Evolutionary conservation across 2,329 filamentous ascomycete species (phyloP).

Genomic region (Fusarium sp.): DNA sequence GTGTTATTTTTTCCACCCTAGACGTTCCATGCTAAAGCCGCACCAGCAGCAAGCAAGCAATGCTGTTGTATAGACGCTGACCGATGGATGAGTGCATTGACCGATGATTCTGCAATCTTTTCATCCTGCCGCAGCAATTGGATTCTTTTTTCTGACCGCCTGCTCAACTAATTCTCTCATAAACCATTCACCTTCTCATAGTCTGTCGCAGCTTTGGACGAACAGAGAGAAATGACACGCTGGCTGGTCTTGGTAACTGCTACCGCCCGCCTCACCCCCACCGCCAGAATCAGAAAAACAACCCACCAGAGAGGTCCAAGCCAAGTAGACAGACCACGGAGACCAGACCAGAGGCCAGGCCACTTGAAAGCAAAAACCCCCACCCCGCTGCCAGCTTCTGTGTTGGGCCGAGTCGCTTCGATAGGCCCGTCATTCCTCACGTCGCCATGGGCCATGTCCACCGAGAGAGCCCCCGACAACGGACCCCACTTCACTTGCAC

Average conservation of each 20-base stretch:
- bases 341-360: not conserved
- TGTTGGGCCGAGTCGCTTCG: constrained; percentile 22
- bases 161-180: not conserved
- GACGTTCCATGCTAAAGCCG: constrained; percentile 29
- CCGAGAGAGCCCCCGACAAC: constrained; percentile 20
- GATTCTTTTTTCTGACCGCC: not conserved
- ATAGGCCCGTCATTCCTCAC: constrained; percentile 27
- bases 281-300: constrained; percentile 2
- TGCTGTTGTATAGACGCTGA: not conserved
- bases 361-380: constrained; percentile 15
- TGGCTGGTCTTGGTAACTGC: constrained; percentile 35
- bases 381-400: constrained; percentile 18
- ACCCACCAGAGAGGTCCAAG: constrained; percentile 16
- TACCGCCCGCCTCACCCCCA: constrained; percentile 25
- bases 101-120: not conserved
- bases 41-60: constrained; percentile 32
- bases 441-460: constrained; percentile 29
- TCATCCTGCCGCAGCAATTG: not conserved
- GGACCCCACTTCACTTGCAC: constrained; percentile 13
- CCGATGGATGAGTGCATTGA: not conserved
- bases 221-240: constrained; percentile 17
- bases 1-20: constrained; percentile 16
- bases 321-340: constrained; percentile 14
- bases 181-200: constrained; percentile 13
- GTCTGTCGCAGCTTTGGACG: constrained; percentile 18